Conservation (phyloP, 208 protist genomes). For the Pavlovales sp. region DNA sequence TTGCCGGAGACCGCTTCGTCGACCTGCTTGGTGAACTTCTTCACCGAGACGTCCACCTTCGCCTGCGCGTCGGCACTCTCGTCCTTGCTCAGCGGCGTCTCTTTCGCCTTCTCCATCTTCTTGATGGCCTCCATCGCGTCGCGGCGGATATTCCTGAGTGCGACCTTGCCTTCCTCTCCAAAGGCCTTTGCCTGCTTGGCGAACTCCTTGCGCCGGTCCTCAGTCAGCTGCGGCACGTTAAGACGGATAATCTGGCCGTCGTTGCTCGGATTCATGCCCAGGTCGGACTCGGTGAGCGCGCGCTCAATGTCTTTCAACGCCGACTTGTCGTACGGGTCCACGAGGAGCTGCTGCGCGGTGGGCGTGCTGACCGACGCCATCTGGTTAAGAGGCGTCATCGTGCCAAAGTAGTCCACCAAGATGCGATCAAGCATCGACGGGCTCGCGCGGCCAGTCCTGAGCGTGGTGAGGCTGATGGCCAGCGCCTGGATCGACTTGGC, state of each 20-base stretch:
- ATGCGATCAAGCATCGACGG: constrained; percentile 13
- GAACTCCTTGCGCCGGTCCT: constrained; percentile 21
- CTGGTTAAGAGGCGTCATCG: constrained; percentile 22
- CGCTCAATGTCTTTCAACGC: not conserved
- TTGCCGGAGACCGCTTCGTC: not conserved
- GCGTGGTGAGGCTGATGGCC: not conserved
- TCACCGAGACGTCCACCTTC: not conserved
- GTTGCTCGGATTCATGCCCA: constrained; percentile 25
- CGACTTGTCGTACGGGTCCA: constrained; percentile 31
- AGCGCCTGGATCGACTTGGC: not conserved
- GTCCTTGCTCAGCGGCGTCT: not conserved
- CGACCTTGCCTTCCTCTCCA: constrained; percentile 27
- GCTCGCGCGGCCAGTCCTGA: constrained; percentile 9
- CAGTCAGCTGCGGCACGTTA: constrained; percentile 24
- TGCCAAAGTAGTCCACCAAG: constrained; percentile 17
- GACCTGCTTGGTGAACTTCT: not conserved
- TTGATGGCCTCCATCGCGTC: constrained; percentile 26
- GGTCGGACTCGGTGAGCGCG: not conserved
- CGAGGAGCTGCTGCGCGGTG: not conserved
- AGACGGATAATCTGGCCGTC: constrained; percentile 18
- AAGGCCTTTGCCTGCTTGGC: not conserved
- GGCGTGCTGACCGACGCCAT: not conserved
- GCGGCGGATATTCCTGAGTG: constrained; percentile 23
- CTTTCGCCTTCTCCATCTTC: not conserved
- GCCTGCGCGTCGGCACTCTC: not conserved